These are phyloP conservation scores for Serpula lacrymans DNA, from an alignment of 768 basidiomycete genomes.

Conservation along the genomic window DNA sequence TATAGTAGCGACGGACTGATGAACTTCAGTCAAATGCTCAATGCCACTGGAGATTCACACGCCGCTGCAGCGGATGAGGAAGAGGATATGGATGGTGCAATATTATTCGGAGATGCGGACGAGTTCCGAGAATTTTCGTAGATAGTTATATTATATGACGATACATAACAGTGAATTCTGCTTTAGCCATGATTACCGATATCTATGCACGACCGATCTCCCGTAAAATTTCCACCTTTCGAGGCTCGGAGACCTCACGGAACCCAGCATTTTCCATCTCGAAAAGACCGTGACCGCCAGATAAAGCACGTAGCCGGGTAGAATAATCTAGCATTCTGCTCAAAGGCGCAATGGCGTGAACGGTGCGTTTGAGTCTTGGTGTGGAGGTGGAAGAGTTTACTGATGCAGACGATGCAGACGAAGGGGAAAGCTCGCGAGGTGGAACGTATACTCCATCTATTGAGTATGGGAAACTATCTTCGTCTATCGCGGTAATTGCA, in stretches of 20 bases:
- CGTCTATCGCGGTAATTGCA: conserved; percentile 30
- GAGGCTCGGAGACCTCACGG: conserved; percentile 54
- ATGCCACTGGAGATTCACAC: conserved; percentile 50
- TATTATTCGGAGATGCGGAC: conserved; percentile 82
- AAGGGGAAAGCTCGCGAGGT: conserved; percentile 74
- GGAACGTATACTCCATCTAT: conserved; percentile 74
- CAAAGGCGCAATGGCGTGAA: conserved; percentile 73
- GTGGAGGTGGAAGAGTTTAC: conserved; percentile 26
- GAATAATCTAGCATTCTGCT: conserved; percentile 81
- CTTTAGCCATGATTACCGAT: conserved; percentile 5
- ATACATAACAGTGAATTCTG: conserved; percentile 9
- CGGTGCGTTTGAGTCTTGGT: conserved; percentile 54
- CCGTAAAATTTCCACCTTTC: conserved; percentile 68
- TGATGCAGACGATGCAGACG: conserved; percentile 35
- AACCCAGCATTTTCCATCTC: conserved; percentile 82
- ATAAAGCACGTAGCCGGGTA: conserved; percentile 70
- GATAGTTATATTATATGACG: conserved; percentile 12
- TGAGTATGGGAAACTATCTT: conserved; percentile 44
- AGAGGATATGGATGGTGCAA: conserved; percentile 69
- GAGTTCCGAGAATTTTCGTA: conserved; percentile 59
- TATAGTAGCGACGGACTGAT: conserved; percentile 57
- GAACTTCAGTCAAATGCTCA: conserved; percentile 71
- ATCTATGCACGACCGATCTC: conserved; percentile 72
- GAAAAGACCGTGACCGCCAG: conserved; percentile 79
- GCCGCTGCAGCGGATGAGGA: conserved; percentile 67